phyloP scores from a whole-genome alignment of 108 stramenopile species.

The Skeletonema costatum region DNA sequence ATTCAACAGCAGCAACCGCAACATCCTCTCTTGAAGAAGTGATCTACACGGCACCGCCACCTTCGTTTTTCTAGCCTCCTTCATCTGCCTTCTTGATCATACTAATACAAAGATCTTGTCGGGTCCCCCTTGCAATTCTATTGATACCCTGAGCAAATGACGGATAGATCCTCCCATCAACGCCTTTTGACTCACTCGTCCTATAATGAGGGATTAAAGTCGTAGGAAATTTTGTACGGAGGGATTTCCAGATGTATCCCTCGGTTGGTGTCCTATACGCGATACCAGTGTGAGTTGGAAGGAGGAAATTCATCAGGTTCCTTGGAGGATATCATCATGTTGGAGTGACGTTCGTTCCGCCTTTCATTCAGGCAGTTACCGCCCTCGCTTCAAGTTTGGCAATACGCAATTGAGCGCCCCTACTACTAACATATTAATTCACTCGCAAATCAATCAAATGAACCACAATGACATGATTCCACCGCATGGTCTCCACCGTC shows the following conservation, averaged over 20 bases:
- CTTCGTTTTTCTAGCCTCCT: not conserved
- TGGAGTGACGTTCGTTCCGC: not conserved
- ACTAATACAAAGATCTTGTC: not conserved
- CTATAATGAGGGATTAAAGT: not conserved
- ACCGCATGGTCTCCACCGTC: not conserved
- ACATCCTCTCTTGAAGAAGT: not conserved
- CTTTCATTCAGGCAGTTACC: not conserved
- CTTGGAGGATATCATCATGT: not conserved
- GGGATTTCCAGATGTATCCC: conserved; percentile 1
- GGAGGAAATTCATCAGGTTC: not conserved
- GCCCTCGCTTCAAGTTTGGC: not conserved
- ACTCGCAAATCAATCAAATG: not conserved
- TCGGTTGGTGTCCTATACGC: not conserved
- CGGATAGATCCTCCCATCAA: not conserved
- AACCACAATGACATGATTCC: not conserved
- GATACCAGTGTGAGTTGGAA: not conserved
- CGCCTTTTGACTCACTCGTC: not conserved
- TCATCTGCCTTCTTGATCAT: conserved; percentile 3
- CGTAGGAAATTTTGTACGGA: not conserved
- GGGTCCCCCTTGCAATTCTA: not conserved
- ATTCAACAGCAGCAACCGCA: not conserved
- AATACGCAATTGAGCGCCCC: not conserved
- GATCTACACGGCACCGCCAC: not conserved
- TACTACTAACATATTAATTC: not conserved
- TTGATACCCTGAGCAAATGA: not conserved